Percentiles rank a stretch among this genome's conserved stretches.
Evolutionary conservation across 345 rosid species (phyloP).

Genomic region (Citrus glauca): DNA sequence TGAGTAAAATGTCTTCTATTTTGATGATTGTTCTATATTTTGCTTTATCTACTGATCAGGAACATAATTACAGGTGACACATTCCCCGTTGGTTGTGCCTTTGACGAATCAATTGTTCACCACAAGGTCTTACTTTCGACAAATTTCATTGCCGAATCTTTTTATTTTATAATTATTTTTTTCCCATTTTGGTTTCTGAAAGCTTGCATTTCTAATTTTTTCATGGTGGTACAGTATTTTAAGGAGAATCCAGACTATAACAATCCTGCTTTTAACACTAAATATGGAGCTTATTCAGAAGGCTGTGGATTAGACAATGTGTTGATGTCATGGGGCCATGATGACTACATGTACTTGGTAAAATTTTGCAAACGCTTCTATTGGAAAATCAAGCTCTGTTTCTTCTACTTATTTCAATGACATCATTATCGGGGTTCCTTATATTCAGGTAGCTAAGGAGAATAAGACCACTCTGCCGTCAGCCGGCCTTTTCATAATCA

Average conservation of each 20-base stretch:
- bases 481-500: constrained; percentile 55
- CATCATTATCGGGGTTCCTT: not conserved
- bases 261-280: constrained; percentile 46
- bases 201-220: not conserved
- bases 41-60: not conserved
- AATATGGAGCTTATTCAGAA: constrained; percentile 46
- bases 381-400: not conserved
- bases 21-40: not conserved
- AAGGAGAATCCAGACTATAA: constrained; percentile 45
- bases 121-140: constrained; percentile 47
- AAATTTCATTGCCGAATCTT: not conserved
- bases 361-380: not conserved
- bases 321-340: constrained; percentile 68
- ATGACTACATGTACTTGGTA: constrained; percentile 70
- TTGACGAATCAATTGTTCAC: constrained; percentile 69
- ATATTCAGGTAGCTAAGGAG: constrained; percentile 48
- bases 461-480: constrained; percentile 52
- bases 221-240: constrained; percentile 35
- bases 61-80: constrained; percentile 50
- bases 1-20: constrained; percentile 5
- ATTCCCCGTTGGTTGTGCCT: constrained; percentile 77
- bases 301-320: constrained; percentile 56
- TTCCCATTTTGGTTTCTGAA: not conserved
- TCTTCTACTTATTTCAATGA: not conserved
- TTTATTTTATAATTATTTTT: not conserved